These are phyloP conservation scores for Aspergillus pseudonomiae DNA, from an alignment of 2,329 filamentous ascomycete species.

Conservation along the genomic window DNA sequence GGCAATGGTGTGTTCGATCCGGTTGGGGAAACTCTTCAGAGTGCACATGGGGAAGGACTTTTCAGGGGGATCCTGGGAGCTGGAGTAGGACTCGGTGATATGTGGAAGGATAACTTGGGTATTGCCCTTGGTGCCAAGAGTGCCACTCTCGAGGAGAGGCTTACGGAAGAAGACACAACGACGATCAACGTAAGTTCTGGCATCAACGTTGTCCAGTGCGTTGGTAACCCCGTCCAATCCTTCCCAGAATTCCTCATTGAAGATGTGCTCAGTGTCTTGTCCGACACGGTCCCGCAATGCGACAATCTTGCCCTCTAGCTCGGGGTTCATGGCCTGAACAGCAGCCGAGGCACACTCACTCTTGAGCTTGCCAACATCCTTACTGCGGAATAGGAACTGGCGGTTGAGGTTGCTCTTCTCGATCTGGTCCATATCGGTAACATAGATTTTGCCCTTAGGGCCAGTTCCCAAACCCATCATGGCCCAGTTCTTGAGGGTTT, in stretches of 20 bases:
- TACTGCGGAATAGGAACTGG: slow-evolving; percentile 91
- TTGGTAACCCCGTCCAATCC: slow-evolving; percentile 90
- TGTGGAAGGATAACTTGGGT: slow-evolving; percentile 91
- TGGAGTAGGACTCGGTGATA: slow-evolving; percentile 95
- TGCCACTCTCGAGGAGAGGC: slow-evolving; percentile 92
- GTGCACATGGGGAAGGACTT: slow-evolving; percentile 99
- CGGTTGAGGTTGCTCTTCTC: slow-evolving; percentile 98
- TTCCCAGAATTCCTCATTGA: slow-evolving; percentile 92
- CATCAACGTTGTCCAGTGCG: slow-evolving; percentile 95
- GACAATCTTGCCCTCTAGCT: slow-evolving; percentile 81
- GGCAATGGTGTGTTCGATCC: slow-evolving; percentile 97
- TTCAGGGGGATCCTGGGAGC: slow-evolving; percentile 95
- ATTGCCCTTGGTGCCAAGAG: slow-evolving; percentile 98
- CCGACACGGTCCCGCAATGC: slow-evolving; percentile 88
- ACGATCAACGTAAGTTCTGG: slow-evolving; percentile 92
- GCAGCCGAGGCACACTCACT: slow-evolving; percentile 89
- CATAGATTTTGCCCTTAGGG: slow-evolving; percentile 82
- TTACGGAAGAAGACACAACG: slow-evolving; percentile 99
- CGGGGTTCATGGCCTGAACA: slow-evolving; percentile 95
- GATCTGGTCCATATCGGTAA: slow-evolving; percentile 98
- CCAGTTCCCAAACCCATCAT: slow-evolving; percentile 95
- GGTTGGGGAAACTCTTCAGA: slow-evolving; percentile 94
- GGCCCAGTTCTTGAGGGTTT: slow-evolving; percentile 99
- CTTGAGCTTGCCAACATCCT: slow-evolving; percentile 95
- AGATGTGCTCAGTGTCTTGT: slow-evolving; percentile 87